These are phyloP conservation scores for Knoxdaviesia proteae DNA, from an alignment of 2,329 filamentous ascomycete genomes.

Conservation along the genomic window DNA sequence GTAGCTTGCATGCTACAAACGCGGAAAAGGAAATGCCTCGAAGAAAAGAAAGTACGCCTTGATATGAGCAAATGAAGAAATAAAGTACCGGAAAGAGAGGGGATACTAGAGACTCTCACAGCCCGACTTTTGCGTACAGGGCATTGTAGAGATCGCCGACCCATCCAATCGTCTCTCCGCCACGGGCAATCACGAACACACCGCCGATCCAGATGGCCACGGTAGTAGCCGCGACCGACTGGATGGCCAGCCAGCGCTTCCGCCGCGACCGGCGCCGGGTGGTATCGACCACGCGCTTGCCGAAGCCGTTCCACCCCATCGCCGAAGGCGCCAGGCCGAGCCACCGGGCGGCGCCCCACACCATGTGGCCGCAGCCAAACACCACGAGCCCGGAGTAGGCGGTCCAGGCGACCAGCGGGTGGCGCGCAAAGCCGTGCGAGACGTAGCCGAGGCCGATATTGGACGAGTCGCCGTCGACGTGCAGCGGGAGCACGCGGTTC, in stretches of 20 bases:
- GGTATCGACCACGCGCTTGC: conserved; percentile 22
- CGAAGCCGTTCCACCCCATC: conserved; percentile 23
- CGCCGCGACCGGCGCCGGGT: no score
- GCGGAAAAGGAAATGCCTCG: no score
- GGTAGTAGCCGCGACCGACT: not conserved
- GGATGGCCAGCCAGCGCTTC: not conserved
- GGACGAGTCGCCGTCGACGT: conserved; percentile 66
- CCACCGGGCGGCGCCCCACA: conserved; percentile 76
- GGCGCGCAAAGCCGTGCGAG: conserved; percentile 61
- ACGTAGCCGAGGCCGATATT: conserved; percentile 70
- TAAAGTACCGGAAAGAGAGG: not conserved
- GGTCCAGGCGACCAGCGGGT: conserved; percentile 42
- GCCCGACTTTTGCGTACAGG: conserved; percentile 20
- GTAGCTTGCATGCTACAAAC: no score
- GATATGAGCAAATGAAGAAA: not conserved
- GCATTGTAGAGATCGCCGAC: conserved; percentile 61
- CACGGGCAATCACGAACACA: conserved; percentile 41
- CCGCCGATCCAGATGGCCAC: no score
- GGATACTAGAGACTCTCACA: conserved; percentile 6
- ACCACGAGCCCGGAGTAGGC: conserved; percentile 50
- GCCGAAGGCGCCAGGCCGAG: conserved; percentile 40
- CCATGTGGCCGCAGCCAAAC: conserved; percentile 53
- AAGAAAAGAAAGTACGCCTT: no score
- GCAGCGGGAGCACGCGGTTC: conserved; percentile 56
- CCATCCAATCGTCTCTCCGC: conserved; percentile 54